Conservation (phyloP, 129 eudicot species). For the Apium graveolens region DNA sequence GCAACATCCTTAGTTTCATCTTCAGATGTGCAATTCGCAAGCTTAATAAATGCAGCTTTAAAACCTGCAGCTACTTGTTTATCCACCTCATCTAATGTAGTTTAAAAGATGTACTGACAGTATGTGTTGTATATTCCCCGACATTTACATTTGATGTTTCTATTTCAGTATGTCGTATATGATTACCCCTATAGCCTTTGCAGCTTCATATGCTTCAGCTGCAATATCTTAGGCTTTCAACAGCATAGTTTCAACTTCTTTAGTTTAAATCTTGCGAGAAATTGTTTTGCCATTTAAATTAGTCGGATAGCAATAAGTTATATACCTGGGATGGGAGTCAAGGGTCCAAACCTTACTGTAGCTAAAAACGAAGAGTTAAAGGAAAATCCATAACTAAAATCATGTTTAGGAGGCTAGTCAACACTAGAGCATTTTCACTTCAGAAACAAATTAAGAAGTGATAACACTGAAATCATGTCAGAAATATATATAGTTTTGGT, state of each 20-base stretch:
- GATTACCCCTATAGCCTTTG: constrained; percentile 74
- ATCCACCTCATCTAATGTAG: constrained; percentile 91
- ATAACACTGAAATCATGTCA: too few species aligned
- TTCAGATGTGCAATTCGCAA: constrained; percentile 53
- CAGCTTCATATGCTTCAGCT: constrained; percentile 76
- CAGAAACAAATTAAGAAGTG: too few species aligned
- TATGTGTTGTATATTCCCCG: constrained; percentile 44
- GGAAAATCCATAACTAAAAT: not conserved
- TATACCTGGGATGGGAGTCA: not conserved
- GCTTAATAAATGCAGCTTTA: constrained; percentile 72
- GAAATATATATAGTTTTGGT: too few species aligned
- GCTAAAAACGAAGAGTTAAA: not conserved
- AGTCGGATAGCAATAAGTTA: not conserved
- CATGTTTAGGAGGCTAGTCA: not conserved
- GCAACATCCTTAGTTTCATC: constrained; percentile 67
- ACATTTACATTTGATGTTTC: constrained; percentile 53
- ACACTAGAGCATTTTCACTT: not conserved
- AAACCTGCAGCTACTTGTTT: constrained; percentile 94
- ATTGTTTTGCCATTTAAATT: not conserved
- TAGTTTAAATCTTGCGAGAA: constrained; percentile 53
- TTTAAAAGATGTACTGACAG: constrained; percentile 70
- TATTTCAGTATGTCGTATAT: constrained; percentile 65
- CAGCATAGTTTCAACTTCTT: constrained; percentile 61
- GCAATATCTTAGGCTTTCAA: constrained; percentile 60
- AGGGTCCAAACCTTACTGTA: not conserved